Percentiles rank a stretch among this genome's conserved stretches.
These are phyloP conservation scores for Magnaporthiopsis incrustans DNA, from an alignment of 2,329 filamentous ascomycete species.

Conservation along the genomic window DNA sequence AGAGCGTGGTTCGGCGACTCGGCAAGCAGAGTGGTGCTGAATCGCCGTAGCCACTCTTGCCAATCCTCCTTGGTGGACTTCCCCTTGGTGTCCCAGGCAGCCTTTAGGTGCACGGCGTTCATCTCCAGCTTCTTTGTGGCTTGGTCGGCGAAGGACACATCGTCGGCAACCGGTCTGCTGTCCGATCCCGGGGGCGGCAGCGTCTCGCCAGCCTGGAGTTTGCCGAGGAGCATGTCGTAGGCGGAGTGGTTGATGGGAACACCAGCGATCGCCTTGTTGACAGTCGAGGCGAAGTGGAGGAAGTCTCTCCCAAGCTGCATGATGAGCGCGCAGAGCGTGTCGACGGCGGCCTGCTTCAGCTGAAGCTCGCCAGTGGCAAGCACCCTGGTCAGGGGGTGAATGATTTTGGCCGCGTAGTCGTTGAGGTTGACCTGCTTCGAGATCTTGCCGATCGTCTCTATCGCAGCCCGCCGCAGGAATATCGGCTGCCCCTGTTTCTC, in stretches of 20 bases:
- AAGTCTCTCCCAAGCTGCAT: constrained; percentile 96
- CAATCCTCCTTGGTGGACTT: constrained; percentile 98
- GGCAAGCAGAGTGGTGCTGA: constrained; percentile 89
- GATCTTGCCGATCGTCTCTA: constrained; percentile 89
- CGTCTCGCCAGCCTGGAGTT: constrained; percentile 88
- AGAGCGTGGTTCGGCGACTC: constrained; percentile 95
- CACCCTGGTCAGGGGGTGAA: constrained; percentile 83
- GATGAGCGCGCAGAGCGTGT: constrained; percentile 90
- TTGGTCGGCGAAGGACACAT: constrained; percentile 74
- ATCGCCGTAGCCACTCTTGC: constrained; percentile 97
- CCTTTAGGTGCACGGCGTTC: constrained; percentile 94
- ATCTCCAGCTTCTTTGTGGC: constrained; percentile 91
- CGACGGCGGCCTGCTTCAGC: constrained; percentile 74
- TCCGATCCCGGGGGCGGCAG: constrained; percentile 84
- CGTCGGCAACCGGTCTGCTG: constrained; percentile 41
- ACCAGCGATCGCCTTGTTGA: constrained; percentile 76
- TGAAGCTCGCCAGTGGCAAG: constrained; percentile 64
- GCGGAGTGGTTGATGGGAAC: constrained; percentile 83
- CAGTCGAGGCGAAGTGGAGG: constrained; percentile 83
- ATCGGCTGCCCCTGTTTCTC: constrained; percentile 78
- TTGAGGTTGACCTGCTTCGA: constrained; percentile 96
- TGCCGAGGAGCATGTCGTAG: constrained; percentile 85
- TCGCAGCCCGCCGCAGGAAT: constrained; percentile 76
- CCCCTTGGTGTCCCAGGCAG: constrained; percentile 92
- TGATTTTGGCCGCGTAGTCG: constrained; percentile 92